phyloP scores from a whole-genome alignment of 2,329 filamentous ascomycete genomes.

The Scopulariopsis brevicaulis region DNA sequence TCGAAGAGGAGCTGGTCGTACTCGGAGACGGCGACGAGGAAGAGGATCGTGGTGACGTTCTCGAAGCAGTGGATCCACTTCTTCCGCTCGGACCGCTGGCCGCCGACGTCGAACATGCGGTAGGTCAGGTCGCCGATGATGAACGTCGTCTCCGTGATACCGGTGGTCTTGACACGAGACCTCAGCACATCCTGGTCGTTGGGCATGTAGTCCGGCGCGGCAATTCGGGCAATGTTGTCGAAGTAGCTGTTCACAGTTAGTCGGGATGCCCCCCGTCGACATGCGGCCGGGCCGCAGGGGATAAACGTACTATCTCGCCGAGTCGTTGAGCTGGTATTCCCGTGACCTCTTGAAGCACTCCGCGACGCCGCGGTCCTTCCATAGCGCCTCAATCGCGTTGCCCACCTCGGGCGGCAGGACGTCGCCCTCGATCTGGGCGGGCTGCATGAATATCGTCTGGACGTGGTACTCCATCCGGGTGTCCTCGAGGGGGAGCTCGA shows the following conservation, averaged over 20 bases:
- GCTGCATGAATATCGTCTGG: constrained; percentile 98
- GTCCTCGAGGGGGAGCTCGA: constrained; percentile 76
- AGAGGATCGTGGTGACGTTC: constrained; percentile 93
- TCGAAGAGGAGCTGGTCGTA: constrained; percentile 95
- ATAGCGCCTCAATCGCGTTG: constrained; percentile 81
- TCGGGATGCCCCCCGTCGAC: neutral
- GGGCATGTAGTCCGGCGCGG: constrained; percentile 83
- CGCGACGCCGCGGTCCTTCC: constrained; percentile 88
- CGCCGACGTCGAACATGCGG: constrained; percentile 95
- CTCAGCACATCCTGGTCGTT: constrained; percentile 92
- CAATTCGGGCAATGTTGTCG: constrained; percentile 86
- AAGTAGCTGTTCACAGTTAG: constrained; percentile 64
- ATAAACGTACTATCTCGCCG: constrained; percentile 77
- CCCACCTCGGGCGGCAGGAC: constrained; percentile 90
- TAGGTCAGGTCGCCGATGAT: constrained; percentile 92
- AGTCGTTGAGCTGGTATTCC: constrained; percentile 95
- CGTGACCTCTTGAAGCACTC: constrained; percentile 91
- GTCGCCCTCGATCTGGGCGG: constrained; percentile 91
- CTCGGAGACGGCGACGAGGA: constrained; percentile 92
- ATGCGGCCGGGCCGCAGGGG: neutral
- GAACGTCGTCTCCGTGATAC: constrained; percentile 94
- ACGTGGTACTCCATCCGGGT: constrained; percentile 93
- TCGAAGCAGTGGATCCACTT: constrained; percentile 99
- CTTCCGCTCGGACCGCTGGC: constrained; percentile 91
- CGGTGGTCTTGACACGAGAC: constrained; percentile 94